These are phyloP conservation scores for Plenodomus lindquistii DNA, from an alignment of 2,329 filamentous ascomycete species.

Conservation along the genomic window DNA sequence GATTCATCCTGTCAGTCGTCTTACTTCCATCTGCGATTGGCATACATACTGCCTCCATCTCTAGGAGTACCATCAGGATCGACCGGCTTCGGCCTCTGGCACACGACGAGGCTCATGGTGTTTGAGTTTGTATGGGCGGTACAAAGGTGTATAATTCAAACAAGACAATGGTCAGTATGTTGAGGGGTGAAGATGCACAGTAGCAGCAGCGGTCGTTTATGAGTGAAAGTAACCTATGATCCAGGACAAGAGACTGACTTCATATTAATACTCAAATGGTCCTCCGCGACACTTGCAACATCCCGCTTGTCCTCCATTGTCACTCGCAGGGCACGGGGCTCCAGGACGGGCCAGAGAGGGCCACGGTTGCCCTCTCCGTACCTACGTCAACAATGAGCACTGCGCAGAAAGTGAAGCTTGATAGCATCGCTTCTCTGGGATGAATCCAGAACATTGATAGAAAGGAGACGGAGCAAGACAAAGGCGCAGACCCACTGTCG, in stretches of 20 bases:
- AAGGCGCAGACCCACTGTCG: conserved; percentile 21
- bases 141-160: neutral
- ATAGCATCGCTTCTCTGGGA: conserved; percentile 25
- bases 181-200: too few relatives aligned
- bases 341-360: conserved; percentile 33
- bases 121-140: conserved; percentile 4
- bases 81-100: conserved; percentile 16
- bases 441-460: conserved; percentile 32
- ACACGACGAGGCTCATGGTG: conserved; percentile 14
- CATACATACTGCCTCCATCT: conserved; percentile 30
- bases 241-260: neutral
- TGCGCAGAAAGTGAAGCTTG: conserved; percentile 40
- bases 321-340: conserved; percentile 35
- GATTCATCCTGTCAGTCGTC: conserved; percentile 9
- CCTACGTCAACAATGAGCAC: conserved; percentile 23
- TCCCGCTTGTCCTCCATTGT: conserved; percentile 24
- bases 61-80: conserved; percentile 4
- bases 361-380: conserved; percentile 39
- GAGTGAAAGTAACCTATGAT: neutral
- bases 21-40: neutral
- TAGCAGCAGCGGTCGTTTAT: neutral
- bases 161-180: too few relatives aligned
- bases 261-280: conserved; percentile 1
- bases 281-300: conserved; percentile 14
- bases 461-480: conserved; percentile 34